These are phyloP conservation scores for Hydnomerulius pinastri DNA, from an alignment of 768 basidiomycete species.

Conservation along the genomic window DNA sequence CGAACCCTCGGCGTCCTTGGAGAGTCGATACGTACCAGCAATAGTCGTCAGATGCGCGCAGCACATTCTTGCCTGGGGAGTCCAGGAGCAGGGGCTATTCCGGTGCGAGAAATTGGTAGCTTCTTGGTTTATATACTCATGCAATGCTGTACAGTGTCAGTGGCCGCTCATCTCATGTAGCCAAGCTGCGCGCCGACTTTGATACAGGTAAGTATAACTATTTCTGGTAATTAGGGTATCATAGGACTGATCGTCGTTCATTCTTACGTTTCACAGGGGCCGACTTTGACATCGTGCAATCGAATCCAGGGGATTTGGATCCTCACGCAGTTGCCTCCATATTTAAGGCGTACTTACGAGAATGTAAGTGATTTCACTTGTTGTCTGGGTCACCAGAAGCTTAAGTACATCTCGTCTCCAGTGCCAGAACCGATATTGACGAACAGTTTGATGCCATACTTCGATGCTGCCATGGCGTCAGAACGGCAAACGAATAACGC, in stretches of 20 bases:
- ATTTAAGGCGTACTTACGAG: conserved; percentile 91
- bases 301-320: conserved; percentile 84
- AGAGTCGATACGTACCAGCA: conserved; percentile 63
- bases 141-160: conserved; percentile 56
- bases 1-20: conserved; percentile 36
- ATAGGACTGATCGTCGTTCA: conserved; percentile 6
- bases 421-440: conserved; percentile 90
- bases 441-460: conserved; percentile 63
- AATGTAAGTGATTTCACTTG: conserved; percentile 60
- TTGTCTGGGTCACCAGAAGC: neutral
- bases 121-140: conserved; percentile 3
- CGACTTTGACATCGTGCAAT: conserved; percentile 81
- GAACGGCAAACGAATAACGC: conserved; percentile 42
- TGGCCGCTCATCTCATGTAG: conserved; percentile 80
- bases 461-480: conserved; percentile 72
- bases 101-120: conserved; percentile 50
- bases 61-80: conserved; percentile 79
- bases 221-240: neutral
- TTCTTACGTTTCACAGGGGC: conserved; percentile 53
- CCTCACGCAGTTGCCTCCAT: conserved; percentile 93
- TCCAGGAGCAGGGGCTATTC: conserved; percentile 86
- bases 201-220: conserved; percentile 59
- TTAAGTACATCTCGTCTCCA: conserved; percentile 34
- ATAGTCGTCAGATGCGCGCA: conserved; percentile 81
- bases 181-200: conserved; percentile 75